Evolutionary conservation across 768 basidiomycete genomes (phyloP).

Genomic region (Boletus vermiculosoides): DNA sequence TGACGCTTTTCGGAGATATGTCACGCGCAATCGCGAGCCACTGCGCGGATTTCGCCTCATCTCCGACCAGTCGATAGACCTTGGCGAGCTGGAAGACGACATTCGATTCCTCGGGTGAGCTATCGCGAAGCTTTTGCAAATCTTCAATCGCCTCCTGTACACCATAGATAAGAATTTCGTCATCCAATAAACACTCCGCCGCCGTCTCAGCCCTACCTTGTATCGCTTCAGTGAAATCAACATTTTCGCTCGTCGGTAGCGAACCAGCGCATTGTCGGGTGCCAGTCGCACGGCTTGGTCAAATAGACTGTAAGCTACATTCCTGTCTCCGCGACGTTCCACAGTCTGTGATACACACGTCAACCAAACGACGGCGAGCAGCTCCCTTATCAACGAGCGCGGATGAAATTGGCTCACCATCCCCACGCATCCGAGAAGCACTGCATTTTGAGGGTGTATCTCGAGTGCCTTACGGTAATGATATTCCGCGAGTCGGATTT

Average conservation of each 20-base stretch:
- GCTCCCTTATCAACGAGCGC: slow-evolving; percentile 20
- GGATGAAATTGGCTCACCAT: slow-evolving; percentile 64
- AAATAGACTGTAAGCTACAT: slow-evolving; percentile 75
- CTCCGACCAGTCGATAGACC: slow-evolving; percentile 80
- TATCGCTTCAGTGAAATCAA: slow-evolving; percentile 83
- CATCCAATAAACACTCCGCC: slow-evolving; percentile 22
- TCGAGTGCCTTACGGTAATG: slow-evolving; percentile 91
- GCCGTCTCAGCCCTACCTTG: slow-evolving; percentile 53
- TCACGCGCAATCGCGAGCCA: slow-evolving; percentile 90
- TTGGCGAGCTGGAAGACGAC: slow-evolving; percentile 95
- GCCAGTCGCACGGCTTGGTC: slow-evolving; percentile 76
- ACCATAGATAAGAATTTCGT: slow-evolving; percentile 24
- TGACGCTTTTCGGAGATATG: slow-evolving; percentile 85
- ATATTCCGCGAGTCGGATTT: slow-evolving; percentile 90
- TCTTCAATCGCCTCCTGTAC: slow-evolving; percentile 75
- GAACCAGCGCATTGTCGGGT: slow-evolving; percentile 88
- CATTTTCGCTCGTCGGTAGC: slow-evolving; percentile 92
- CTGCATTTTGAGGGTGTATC: slow-evolving; percentile 93
- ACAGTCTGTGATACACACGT: slow-evolving; percentile 60
- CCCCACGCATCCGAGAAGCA: slow-evolving; percentile 94
- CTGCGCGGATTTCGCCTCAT: slow-evolving; percentile 76
- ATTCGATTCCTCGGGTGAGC: slow-evolving; percentile 94
- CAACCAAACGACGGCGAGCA: slow-evolving; percentile 6
- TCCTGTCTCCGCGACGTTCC: slow-evolving; percentile 78
- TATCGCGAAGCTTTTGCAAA: slow-evolving; percentile 73